Evolutionary conservation across 805 yeast species (phyloP), one percentile per base, ranked within the genome.

Genomic region (Sugiyamaella chiloensis): DNA sequence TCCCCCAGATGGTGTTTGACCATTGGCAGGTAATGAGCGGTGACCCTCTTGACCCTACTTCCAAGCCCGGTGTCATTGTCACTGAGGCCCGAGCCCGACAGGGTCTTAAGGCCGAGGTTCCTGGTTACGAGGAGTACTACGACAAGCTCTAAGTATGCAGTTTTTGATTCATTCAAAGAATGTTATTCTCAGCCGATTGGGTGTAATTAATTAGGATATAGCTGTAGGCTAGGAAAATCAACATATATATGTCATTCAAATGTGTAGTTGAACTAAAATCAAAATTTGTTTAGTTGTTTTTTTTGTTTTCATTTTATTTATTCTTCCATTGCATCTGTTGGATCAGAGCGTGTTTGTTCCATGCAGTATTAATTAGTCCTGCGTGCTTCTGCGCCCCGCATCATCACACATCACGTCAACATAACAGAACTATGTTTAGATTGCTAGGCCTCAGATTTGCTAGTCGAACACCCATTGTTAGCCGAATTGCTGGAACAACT

Each of bases 1-100:
- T 91, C 99, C 99, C 99, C 79, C 98, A 91, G 81, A 82, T 93
- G 95, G 95, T 93, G 75, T 93, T 91, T 78, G 98, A 93, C 76
- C 99, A 91, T 76, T 91, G 98, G 98, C 79, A 88, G 61, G 75
- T 87, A 66, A 78, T 93, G 80, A 69, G 71, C 63, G 96, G 96
- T 75, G 93, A 89, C 76, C 95, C 95, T 72, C 76, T 85, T 62
- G 98, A 91, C 77, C 83, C 90, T 71, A 62, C 83, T 66, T 62
- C 82, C 62, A 80, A 80, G 76, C 80, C 85, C 64, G 85, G 85
- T 74, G 70, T 66, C 60, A 80, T 81, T 63, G 85, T 80, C 55
- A 48, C 60, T 47, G 83, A 74, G 60, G 76, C 83, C 75, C 87
- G 99, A 80, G 86, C 84, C 83, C 85, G 97, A 78, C 87, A 85